phyloP scores from a whole-genome alignment of 352 stramenopile species.

The Phytophthora ramorum region DNA sequence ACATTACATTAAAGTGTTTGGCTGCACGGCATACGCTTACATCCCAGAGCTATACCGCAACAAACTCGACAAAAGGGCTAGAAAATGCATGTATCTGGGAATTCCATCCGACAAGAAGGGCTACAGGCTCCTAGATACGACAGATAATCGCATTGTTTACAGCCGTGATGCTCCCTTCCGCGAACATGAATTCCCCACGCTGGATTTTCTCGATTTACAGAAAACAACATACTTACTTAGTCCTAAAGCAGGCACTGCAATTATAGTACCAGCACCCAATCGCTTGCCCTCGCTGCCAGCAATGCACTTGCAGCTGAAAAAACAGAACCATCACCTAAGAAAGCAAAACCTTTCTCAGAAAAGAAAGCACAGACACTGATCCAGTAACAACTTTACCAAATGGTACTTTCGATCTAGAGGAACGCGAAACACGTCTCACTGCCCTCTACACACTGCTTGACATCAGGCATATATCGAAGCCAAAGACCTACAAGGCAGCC shows the following conservation, averaged over 20 bases:
- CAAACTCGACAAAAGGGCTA: too few relatives aligned
- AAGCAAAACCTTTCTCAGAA: background rate
- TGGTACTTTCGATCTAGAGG: slow-evolving; percentile 1
- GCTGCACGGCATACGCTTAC: too few relatives aligned
- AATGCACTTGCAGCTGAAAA: slow-evolving; percentile 4
- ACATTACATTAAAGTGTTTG: too few relatives aligned
- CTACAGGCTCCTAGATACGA: slow-evolving; percentile 1
- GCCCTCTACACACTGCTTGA: too few relatives aligned
- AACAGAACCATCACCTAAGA: background rate
- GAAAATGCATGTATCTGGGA: too few relatives aligned
- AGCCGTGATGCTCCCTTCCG: slow-evolving; percentile 9
- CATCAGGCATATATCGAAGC: too few relatives aligned
- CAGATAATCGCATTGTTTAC: slow-evolving; percentile 5
- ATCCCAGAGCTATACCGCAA: too few relatives aligned
- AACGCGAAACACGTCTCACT: too few relatives aligned
- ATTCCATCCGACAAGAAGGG: too few relatives aligned
- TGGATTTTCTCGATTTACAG: too few relatives aligned
- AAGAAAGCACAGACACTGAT: too few relatives aligned
- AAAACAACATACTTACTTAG: background rate
- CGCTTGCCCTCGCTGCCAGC: background rate
- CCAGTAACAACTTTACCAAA: background rate
- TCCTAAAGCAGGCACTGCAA: background rate
- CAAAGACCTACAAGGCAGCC: slow-evolving; percentile 8
- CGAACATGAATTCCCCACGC: slow-evolving; percentile 11
- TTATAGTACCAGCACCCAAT: background rate